phyloP scores from a whole-genome alignment of 306 rosid genomes.

The Sicyos edulis region DNA sequence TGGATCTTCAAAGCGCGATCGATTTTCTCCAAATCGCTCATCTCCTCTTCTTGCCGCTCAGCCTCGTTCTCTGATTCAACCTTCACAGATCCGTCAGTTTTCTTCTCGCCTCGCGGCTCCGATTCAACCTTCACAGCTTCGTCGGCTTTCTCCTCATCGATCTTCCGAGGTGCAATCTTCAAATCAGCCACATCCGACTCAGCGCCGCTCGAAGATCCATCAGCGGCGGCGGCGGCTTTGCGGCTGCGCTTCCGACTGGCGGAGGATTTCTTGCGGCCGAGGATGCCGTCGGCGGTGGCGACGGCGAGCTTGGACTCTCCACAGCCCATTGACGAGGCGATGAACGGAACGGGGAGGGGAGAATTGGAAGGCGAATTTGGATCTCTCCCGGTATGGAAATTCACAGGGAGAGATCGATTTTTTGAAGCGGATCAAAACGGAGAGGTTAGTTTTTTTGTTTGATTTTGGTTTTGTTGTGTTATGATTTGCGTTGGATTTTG shows the following conservation, averaged over 20 bases:
- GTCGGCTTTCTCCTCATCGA: too few relatives aligned
- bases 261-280: constrained; percentile 39
- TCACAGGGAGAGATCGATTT: not conserved
- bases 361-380: not conserved
- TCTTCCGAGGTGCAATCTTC: too few relatives aligned
- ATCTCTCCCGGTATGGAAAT: not conserved
- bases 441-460: not conserved
- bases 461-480: not conserved
- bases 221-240: too few relatives aligned
- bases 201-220: not conserved
- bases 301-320: constrained; percentile 73
- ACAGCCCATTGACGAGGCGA: constrained; percentile 48
- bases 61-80: too few relatives aligned
- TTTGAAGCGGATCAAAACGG: not conserved
- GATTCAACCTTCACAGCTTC: too few relatives aligned
- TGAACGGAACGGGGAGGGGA: not conserved
- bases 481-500: not conserved
- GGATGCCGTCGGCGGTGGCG: constrained; percentile 46
- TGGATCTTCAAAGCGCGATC: too few relatives aligned
- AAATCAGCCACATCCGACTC: not conserved
- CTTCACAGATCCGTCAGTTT: too few relatives aligned
- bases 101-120: too few relatives aligned
- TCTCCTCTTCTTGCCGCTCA: too few relatives aligned
- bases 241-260: too few relatives aligned
- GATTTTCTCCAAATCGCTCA: too few relatives aligned